Conservation (phyloP, 805 yeast genomes). For the Candida methanosorbosa region DNA sequence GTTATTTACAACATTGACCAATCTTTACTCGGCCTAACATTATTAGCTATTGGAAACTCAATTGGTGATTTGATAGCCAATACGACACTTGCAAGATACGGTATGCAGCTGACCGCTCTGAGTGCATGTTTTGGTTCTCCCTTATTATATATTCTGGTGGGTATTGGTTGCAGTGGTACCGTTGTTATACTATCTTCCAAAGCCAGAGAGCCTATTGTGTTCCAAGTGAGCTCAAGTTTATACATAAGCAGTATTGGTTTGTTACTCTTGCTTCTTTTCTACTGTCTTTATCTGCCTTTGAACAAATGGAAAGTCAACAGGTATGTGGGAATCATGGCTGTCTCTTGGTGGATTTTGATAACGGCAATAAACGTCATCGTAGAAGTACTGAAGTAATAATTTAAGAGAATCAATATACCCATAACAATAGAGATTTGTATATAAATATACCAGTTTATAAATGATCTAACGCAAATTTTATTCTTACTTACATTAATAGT, state of each 20-base stretch:
- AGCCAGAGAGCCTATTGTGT: slow-evolving; percentile 14
- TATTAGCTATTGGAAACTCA: slow-evolving; percentile 42
- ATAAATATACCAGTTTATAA: neutral
- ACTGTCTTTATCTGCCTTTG: slow-evolving; percentile 32
- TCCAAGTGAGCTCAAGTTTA: slow-evolving; percentile 31
- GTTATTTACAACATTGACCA: slow-evolving; percentile 34
- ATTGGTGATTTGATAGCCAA: slow-evolving; percentile 46
- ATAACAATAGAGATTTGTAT: too few species aligned
- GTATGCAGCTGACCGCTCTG: slow-evolving; percentile 34
- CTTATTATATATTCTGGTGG: slow-evolving; percentile 36
- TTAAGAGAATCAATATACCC: too few species aligned
- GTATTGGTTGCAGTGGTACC: slow-evolving; percentile 40
- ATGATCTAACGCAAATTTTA: neutral
- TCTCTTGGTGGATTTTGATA: slow-evolving; percentile 22
- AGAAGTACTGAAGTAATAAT: too few species aligned
- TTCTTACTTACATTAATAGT: neutral
- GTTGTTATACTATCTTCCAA: slow-evolving; percentile 11
- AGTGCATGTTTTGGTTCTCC: slow-evolving; percentile 51
- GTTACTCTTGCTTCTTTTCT: slow-evolving; percentile 28
- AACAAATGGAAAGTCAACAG: slow-evolving; percentile 37
- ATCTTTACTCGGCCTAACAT: slow-evolving; percentile 37
- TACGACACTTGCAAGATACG: slow-evolving; percentile 29
- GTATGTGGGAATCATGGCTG: slow-evolving; percentile 27
- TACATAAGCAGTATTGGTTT: slow-evolving; percentile 30
- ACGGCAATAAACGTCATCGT: slow-evolving; percentile 12